Evolutionary conservation across 2,329 filamentous ascomycete species (phyloP).

Genomic region (Pseudogymnoascus sp.): DNA sequence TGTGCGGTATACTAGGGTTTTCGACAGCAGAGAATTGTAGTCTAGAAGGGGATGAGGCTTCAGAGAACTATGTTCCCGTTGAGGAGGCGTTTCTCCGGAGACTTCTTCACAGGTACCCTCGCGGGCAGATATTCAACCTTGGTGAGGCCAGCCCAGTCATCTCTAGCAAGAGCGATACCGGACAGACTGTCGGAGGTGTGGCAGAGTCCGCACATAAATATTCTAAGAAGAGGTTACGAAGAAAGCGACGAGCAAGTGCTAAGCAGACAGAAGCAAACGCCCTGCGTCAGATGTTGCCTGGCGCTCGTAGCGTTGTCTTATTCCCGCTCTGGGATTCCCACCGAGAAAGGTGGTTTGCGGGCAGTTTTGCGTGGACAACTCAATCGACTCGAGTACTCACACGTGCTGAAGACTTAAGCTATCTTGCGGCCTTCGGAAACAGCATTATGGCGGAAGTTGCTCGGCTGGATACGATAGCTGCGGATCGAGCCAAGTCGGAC

Average conservation of each 20-base stretch:
- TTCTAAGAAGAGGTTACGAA: too few species aligned
- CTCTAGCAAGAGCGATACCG: too few species aligned
- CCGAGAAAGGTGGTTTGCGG: conserved; percentile 21
- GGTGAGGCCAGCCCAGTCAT: too few species aligned
- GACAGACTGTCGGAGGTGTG: too few species aligned
- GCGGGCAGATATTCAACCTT: conserved; percentile 26
- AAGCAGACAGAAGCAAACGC: conserved; percentile 21
- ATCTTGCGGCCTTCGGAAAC: conserved; percentile 21
- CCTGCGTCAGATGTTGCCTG: conserved; percentile 21
- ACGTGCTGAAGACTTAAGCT: conserved; percentile 19
- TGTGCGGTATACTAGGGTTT: conserved; percentile 26
- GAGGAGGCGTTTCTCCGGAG: conserved; percentile 24
- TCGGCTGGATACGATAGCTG: conserved; percentile 20
- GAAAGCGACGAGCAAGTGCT: too few species aligned
- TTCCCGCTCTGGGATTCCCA: conserved; percentile 24
- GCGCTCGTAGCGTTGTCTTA: conserved; percentile 24
- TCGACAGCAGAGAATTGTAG: conserved; percentile 25
- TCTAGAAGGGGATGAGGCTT: conserved; percentile 23
- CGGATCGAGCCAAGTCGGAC: conserved; percentile 22
- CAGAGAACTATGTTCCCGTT: conserved; percentile 23
- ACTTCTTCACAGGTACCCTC: conserved; percentile 21
- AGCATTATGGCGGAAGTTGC: conserved; percentile 22
- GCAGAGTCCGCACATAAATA: too few species aligned
- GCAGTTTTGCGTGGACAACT: conserved; percentile 21
- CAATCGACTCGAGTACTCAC: conserved; percentile 20